These are phyloP conservation scores for Cicer judaicum DNA, from an alignment of 306 rosid species.

Conservation along the genomic window DNA sequence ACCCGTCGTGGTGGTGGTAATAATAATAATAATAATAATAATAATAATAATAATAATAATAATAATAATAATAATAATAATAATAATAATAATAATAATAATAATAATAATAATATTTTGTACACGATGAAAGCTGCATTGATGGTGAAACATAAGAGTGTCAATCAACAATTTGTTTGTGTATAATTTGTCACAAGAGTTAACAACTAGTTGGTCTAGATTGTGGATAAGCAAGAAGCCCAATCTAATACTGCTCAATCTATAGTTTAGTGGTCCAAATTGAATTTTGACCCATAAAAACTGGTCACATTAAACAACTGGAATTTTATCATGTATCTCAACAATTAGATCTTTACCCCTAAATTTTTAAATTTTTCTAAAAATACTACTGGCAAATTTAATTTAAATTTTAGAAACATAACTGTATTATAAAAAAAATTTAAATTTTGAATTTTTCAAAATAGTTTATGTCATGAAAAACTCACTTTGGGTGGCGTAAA, in stretches of 20 bases:
- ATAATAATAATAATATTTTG: not conserved
- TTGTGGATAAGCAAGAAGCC: not conserved
- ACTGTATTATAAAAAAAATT: no score
- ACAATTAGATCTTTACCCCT: no score
- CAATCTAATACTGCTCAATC: not conserved
- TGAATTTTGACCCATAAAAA: no score
- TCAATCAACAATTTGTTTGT: not conserved
- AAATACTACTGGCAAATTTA: no score
- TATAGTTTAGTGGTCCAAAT: not conserved
- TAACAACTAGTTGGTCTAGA: not conserved
- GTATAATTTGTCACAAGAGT: not conserved
- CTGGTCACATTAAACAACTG: not conserved
- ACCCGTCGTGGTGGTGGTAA: no score
- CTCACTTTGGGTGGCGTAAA: not conserved
- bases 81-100: not conserved
- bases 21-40: not conserved
- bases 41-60: no score
- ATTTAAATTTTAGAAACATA: no score
- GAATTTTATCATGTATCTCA: no score
- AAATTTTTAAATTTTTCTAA: no score
- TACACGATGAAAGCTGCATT: not conserved
- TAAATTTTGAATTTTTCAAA: no score
- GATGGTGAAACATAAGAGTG: not conserved
- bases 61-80: not conserved
- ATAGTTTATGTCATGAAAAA: no score